Percentiles rank a stretch among this genome's conserved stretches.
phyloP scores from a whole-genome alignment of 78 protist species.

The Corallochytrium limacisporum region DNA sequence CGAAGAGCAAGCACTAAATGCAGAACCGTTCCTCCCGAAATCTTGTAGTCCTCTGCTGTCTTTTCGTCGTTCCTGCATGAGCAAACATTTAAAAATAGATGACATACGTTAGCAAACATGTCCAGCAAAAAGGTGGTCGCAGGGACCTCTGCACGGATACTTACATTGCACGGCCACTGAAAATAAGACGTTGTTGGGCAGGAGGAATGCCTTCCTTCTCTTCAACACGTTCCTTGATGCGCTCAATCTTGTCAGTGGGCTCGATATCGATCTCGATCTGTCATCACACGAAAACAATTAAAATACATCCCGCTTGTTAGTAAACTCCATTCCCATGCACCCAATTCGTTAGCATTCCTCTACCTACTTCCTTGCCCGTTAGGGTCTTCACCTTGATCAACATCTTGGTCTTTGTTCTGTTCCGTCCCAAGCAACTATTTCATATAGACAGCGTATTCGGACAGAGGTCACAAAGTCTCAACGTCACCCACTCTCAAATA shows the following conservation, averaged over 20 bases:
- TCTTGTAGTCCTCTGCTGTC: conserved; percentile 46
- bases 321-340: not conserved
- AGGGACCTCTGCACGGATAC: not conserved
- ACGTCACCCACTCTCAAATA: too few species aligned
- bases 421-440: too few species aligned
- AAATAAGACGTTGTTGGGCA: conserved; percentile 72
- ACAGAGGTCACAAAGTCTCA: too few species aligned
- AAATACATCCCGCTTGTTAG: not conserved
- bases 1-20: conserved; percentile 72
- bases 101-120: not conserved
- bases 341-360: not conserved
- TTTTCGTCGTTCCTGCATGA: conserved; percentile 59
- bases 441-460: too few species aligned
- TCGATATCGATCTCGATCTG: conserved; percentile 66
- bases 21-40: conserved; percentile 67
- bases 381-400: too few species aligned
- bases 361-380: conserved; percentile 53
- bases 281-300: not conserved
- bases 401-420: too few species aligned
- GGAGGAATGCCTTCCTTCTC: conserved; percentile 85
- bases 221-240: conserved; percentile 71
- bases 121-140: not conserved
- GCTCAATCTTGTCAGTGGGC: conserved; percentile 50
- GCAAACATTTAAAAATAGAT: not conserved
- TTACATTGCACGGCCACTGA: conserved; percentile 55